A percentile compares a stretch with the other conserved stretches of the same genome.
Evolutionary conservation across 768 basidiomycete species (phyloP).

Genomic region (Podaxis sp.): DNA sequence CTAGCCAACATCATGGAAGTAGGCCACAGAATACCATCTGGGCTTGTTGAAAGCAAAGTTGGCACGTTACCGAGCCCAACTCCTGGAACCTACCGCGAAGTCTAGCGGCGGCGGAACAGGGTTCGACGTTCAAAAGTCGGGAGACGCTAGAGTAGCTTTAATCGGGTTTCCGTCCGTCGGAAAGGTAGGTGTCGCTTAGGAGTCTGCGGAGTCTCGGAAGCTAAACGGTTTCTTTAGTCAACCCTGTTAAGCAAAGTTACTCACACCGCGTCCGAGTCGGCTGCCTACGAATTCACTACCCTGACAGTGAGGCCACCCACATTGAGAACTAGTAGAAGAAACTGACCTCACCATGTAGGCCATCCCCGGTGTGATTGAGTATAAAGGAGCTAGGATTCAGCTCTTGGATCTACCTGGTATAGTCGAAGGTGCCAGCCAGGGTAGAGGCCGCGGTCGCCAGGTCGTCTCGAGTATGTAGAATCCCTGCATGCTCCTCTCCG

Average conservation of each 20-base stretch:
- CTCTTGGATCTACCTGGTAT: conserved; percentile 95
- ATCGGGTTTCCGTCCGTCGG: conserved; percentile 98
- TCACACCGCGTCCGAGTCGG: conserved; percentile 83
- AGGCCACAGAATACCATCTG: conserved; percentile 95
- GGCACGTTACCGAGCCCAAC: conserved; percentile 90
- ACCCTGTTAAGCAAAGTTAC: conserved; percentile 92
- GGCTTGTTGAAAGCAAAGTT: conserved; percentile 93
- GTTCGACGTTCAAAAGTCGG: conserved; percentile 80
- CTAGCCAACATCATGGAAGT: conserved; percentile 24
- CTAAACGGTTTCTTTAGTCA: conserved; percentile 47
- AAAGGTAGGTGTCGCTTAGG: conserved; percentile 45
- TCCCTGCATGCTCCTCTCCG: not conserved
- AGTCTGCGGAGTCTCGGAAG: not conserved
- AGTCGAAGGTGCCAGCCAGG: conserved; percentile 89
- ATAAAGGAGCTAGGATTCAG: conserved; percentile 90
- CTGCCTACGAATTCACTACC: conserved; percentile 96
- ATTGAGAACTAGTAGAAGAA: not conserved
- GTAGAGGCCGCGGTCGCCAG: conserved; percentile 91
- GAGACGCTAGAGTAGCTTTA: conserved; percentile 87
- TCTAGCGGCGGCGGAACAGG: conserved; percentile 79
- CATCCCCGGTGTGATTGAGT: conserved; percentile 96
- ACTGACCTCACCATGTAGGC: conserved; percentile 47
- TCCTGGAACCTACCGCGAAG: conserved; percentile 89
- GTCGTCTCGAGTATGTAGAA: conserved; percentile 80
- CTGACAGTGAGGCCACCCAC: conserved; percentile 55